phyloP scores from a whole-genome alignment of 257 asterid genomes.

The Nicotiana undulata region DNA sequence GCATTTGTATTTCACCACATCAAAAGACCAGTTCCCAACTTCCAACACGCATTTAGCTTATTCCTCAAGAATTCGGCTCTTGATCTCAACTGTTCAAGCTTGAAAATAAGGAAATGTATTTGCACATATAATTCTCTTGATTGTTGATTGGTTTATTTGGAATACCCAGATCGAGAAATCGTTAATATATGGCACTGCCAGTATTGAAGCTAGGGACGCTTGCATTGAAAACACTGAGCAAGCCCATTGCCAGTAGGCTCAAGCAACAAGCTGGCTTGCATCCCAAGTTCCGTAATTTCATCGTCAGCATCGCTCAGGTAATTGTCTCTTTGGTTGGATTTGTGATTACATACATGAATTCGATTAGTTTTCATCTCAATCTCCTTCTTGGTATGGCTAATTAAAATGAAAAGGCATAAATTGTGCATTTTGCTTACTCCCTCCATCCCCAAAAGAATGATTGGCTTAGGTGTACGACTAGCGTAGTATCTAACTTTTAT shows the following conservation, averaged over 20 bases:
- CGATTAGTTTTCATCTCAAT: neutral
- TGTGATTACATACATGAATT: neutral
- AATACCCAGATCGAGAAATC: neutral
- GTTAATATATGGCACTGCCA: constrained; percentile 52
- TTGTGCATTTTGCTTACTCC: neutral
- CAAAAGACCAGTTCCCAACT: neutral
- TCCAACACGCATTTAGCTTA: neutral
- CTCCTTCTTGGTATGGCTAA: neutral
- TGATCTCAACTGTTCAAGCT: neutral
- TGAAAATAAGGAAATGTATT: neutral
- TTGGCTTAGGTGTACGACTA: neutral
- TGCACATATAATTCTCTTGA: neutral
- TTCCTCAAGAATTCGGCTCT: neutral
- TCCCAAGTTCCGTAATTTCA: constrained; percentile 67
- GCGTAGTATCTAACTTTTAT: neutral
- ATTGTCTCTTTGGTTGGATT: neutral
- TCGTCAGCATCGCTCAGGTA: constrained; percentile 86
- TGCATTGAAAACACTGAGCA: constrained; percentile 83
- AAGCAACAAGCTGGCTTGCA: constrained; percentile 74
- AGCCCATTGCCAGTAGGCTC: constrained; percentile 80
- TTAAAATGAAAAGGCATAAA: neutral
- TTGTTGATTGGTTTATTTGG: neutral
- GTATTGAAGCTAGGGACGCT: constrained; percentile 93
- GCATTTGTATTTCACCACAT: neutral
- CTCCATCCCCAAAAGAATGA: neutral